A percentile compares a stretch with the other conserved stretches of the same genome.
These are phyloP conservation scores for Aspergillus pseudotamarii DNA, from an alignment of 2,329 filamentous ascomycete genomes.

Conservation along the genomic window DNA sequence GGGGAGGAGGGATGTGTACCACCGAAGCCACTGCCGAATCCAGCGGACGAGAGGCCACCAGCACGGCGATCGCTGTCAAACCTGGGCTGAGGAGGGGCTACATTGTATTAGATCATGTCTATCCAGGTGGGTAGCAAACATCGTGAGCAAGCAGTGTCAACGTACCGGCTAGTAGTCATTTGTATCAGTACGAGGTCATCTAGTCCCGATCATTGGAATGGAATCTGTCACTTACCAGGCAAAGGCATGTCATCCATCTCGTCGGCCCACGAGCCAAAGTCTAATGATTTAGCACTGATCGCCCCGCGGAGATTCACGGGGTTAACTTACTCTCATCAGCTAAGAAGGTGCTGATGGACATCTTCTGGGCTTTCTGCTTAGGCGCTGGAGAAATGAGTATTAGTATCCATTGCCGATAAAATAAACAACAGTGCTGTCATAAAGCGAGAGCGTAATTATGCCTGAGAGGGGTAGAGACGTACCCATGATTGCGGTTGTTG, in stretches of 20 bases:
- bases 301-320: constrained; percentile 15
- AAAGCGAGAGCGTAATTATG: constrained; percentile 9
- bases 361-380: constrained; percentile 92
- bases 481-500: constrained; percentile 64
- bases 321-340: constrained; percentile 76
- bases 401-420: constrained; percentile 41
- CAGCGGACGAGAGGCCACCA: constrained; percentile 43
- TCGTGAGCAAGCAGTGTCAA: constrained; percentile 16
- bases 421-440: constrained; percentile 12
- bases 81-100: constrained; percentile 46
- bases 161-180: constrained; percentile 34
- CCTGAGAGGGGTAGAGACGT: constrained; percentile 30
- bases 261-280: constrained; percentile 93
- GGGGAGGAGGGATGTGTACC: constrained; percentile 28
- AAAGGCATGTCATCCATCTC: constrained; percentile 89
- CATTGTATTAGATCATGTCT: constrained; percentile 22
- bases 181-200: constrained; percentile 3
- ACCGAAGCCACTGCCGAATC: constrained; percentile 41
- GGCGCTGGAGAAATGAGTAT: constrained; percentile 66
- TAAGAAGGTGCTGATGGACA: constrained; percentile 97
- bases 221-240: constrained; percentile 61
- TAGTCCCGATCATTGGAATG: background rate
- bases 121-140: constrained; percentile 3
- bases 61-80: constrained; percentile 55
- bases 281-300: constrained; percentile 48